These are phyloP conservation scores for Tephrocybe sp. DNA, from an alignment of 768 basidiomycete genomes.

Conservation along the genomic window DNA sequence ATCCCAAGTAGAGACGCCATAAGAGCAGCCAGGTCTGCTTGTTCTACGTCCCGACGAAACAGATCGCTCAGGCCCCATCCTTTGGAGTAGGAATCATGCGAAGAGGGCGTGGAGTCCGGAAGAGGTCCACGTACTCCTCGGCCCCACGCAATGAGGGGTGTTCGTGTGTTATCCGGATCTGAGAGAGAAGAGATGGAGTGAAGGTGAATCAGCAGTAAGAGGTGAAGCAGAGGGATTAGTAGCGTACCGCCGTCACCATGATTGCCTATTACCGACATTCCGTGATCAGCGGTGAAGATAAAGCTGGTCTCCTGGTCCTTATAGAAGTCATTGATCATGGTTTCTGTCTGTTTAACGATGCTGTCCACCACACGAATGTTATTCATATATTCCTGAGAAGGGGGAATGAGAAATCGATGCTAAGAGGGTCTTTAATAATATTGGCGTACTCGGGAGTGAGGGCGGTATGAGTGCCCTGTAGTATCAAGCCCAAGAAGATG, in stretches of 20 bases:
- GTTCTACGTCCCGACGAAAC: conserved; percentile 72
- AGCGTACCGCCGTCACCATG: conserved; percentile 81
- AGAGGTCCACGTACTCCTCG: conserved; percentile 71
- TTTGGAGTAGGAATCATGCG: conserved; percentile 68
- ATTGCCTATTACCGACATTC: conserved; percentile 86
- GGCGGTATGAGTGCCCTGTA: conserved; percentile 83
- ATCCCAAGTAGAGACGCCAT: conserved; percentile 75
- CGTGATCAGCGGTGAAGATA: conserved; percentile 86
- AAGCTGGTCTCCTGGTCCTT: conserved; percentile 67
- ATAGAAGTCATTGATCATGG: conserved; percentile 62
- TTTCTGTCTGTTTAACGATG: conserved; percentile 67
- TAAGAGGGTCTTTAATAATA: too few relatives aligned
- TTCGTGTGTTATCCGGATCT: conserved; percentile 89
- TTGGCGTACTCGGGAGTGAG: conserved; percentile 61
- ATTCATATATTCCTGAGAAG: conserved; percentile 72
- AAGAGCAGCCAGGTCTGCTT: conserved; percentile 77
- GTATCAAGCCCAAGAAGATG: conserved; percentile 85
- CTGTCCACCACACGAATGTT: conserved; percentile 79
- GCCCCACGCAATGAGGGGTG: conserved; percentile 83
- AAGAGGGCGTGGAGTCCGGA: conserved; percentile 50
- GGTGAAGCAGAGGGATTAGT: background rate
- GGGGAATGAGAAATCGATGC: background rate
- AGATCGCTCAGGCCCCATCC: conserved; percentile 61
- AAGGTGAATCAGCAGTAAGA: conserved; percentile 1
- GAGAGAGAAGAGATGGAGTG: too few relatives aligned